Evolutionary conservation across 768 basidiomycete genomes (phyloP).

Genomic region (Amanita polypyramis): DNA sequence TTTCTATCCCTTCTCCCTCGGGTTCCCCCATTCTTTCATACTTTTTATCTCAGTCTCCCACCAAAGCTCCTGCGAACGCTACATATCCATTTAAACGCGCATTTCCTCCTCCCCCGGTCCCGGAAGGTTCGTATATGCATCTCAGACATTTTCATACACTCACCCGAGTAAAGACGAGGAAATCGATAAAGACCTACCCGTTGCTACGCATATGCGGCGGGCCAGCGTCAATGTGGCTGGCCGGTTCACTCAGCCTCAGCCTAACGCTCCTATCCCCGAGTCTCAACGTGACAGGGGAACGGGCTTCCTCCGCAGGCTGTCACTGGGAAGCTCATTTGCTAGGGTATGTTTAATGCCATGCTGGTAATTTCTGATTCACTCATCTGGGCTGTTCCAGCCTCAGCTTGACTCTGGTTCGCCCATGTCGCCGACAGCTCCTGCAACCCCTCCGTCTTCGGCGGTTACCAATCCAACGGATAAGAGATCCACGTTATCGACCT

Average conservation of each 20-base stretch:
- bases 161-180: constrained; percentile 26
- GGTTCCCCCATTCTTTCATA: constrained; percentile 65
- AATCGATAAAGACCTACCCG: constrained; percentile 28
- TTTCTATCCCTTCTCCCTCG: constrained; percentile 42
- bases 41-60: constrained; percentile 53
- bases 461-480: constrained; percentile 31
- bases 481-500: constrained; percentile 19
- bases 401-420: constrained; percentile 19
- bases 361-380: not conserved
- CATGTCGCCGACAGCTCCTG: constrained; percentile 22
- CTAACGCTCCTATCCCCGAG: constrained; percentile 28
- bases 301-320: constrained; percentile 65
- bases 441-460: constrained; percentile 41
- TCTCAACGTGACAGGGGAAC: constrained; percentile 54
- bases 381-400: constrained; percentile 18
- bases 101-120: constrained; percentile 42
- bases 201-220: constrained; percentile 43
- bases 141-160: not conserved
- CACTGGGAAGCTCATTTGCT: constrained; percentile 47
- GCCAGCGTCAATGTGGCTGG: constrained; percentile 46
- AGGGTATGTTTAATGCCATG: constrained; percentile 34
- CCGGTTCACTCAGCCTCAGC: constrained; percentile 39
- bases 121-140: constrained; percentile 41
- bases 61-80: constrained; percentile 32
- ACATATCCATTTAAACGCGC: constrained; percentile 56